Conservation (phyloP, 129 eudicot genomes). For the Arctium minus region DNA sequence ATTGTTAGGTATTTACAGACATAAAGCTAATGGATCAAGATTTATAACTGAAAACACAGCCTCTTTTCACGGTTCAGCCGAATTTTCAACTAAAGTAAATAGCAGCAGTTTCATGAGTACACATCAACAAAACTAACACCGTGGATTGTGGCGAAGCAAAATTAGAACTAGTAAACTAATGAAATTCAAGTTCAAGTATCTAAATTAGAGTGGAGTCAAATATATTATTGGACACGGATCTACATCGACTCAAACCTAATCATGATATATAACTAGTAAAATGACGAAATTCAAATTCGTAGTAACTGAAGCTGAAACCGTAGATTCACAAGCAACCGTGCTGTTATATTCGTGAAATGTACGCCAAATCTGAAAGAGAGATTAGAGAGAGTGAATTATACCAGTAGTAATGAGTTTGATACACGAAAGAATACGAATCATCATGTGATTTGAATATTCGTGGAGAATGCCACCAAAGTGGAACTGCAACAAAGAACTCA, state of each 20-base stretch:
- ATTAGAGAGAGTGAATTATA: neutral
- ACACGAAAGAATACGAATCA: conserved; percentile 22
- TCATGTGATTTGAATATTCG: conserved; percentile 8
- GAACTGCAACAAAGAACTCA: neutral
- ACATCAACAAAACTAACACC: neutral
- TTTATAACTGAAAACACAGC: neutral
- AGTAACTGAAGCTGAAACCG: conserved; percentile 25
- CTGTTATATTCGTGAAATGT: neutral
- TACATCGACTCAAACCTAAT: neutral
- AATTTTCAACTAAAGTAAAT: neutral
- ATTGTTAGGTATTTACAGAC: neutral
- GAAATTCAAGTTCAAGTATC: neutral
- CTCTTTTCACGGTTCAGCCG: neutral
- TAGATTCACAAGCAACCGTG: conserved; percentile 26
- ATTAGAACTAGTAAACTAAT: neutral
- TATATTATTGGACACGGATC: conserved; percentile 14
- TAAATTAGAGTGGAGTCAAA: neutral
- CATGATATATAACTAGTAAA: neutral
- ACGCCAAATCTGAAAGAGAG: neutral
- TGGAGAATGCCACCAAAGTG: conserved; percentile 35
- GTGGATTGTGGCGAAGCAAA: neutral
- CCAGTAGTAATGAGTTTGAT: conserved; percentile 8
- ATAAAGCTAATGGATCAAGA: neutral
- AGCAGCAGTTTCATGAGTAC: neutral
- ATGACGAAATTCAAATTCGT: neutral